phyloP scores from a whole-genome alignment of 2,329 filamentous ascomycete genomes.

The Ciborinia camelliae region DNA sequence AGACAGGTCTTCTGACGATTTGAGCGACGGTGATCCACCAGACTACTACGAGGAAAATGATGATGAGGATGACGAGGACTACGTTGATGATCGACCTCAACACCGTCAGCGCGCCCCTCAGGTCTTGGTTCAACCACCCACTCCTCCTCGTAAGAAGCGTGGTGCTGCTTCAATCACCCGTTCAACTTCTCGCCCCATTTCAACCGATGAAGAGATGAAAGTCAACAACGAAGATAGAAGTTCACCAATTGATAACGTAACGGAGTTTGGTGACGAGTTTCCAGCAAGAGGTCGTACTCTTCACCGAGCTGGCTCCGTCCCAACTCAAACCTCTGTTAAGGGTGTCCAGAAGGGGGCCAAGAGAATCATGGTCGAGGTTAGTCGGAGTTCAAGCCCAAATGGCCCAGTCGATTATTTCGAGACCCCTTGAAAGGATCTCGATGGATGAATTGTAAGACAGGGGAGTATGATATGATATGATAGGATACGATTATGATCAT shows the following conservation, averaged over 20 bases:
- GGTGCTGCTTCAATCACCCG: neutral
- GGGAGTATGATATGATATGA: neutral
- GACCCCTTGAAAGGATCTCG: neutral
- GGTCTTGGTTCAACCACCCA: neutral
- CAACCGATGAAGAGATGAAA: neutral
- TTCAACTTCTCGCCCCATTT: neutral
- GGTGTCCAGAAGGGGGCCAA: conserved; percentile 1
- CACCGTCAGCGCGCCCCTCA: neutral
- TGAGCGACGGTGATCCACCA: conserved; percentile 9
- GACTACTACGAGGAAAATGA: neutral
- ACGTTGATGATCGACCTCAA: neutral
- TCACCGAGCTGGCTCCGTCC: neutral
- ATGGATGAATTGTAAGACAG: neutral
- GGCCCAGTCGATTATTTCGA: neutral
- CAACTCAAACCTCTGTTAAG: neutral
- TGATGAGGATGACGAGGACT: neutral
- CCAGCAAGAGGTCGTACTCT: neutral
- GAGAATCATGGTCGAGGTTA: neutral
- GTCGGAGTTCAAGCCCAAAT: neutral
- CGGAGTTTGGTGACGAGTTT: neutral
- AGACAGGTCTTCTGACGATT: neutral
- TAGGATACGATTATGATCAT: neutral
- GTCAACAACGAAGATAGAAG: neutral
- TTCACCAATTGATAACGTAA: neutral
- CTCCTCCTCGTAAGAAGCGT: neutral